Conservation (phyloP, 1,284 basidiomycete genomes). For the Ganoderma multipileum region DNA sequence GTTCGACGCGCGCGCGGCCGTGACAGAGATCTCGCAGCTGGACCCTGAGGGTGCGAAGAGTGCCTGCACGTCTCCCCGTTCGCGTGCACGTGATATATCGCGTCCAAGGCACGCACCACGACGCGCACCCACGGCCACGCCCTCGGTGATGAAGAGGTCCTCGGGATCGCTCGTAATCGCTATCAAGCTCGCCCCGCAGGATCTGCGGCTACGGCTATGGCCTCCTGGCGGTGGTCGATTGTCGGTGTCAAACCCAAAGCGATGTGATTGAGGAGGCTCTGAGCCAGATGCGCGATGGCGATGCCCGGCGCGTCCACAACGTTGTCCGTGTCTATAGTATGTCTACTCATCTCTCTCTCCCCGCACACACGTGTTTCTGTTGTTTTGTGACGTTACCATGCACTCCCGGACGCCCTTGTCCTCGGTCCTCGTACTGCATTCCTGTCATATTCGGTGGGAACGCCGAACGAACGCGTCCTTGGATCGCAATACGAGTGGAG, state of each 20-base stretch:
- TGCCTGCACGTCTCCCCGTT: background rate
- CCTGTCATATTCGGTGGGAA: background rate
- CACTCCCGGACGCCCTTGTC: background rate
- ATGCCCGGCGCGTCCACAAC: conserved; percentile 12
- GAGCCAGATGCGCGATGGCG: conserved; percentile 2
- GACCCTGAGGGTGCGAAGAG: conserved; percentile 6
- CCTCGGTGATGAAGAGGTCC: conserved; percentile 7
- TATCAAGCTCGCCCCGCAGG: conserved; percentile 2
- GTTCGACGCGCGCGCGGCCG: too few relatives aligned
- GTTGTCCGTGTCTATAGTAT: background rate
- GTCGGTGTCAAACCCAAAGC: background rate
- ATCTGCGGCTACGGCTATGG: conserved; percentile 6
- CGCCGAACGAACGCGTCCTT: background rate
- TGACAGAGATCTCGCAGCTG: background rate
- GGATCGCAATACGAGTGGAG: background rate
- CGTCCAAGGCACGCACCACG: too few relatives aligned
- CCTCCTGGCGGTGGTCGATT: conserved; percentile 9
- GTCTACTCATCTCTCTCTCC: background rate
- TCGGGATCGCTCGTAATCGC: conserved; percentile 26
- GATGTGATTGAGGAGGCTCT: conserved; percentile 1
- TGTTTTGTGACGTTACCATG: background rate
- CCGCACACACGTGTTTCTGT: background rate
- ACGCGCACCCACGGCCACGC: conserved; percentile 3
- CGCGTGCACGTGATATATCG: conserved; percentile 19
- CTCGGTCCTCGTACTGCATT: background rate